Conservation (phyloP, 768 basidiomycete genomes). For the Trametes cubensis region DNA sequence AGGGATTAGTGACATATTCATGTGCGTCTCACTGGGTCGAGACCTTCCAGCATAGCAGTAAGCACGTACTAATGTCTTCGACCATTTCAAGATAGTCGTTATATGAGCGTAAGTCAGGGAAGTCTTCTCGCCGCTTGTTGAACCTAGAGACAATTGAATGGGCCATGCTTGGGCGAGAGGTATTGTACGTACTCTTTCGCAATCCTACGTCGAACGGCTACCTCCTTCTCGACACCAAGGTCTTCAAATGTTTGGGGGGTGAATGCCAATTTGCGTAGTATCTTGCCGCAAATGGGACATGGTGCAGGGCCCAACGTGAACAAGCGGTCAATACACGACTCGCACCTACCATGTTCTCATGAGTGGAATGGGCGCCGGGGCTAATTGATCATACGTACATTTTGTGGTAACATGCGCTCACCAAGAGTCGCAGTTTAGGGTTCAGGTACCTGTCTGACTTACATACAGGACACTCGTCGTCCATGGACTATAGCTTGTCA, state of each 20-base stretch:
- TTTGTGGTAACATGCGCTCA: slow-evolving; percentile 98
- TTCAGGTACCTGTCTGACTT: slow-evolving; percentile 96
- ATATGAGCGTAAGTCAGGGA: slow-evolving; percentile 73
- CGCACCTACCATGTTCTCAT: slow-evolving; percentile 67
- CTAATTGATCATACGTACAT: slow-evolving; percentile 56
- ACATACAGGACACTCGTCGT: slow-evolving; percentile 96
- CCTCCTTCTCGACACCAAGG: slow-evolving; percentile 90
- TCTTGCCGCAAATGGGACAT: slow-evolving; percentile 90
- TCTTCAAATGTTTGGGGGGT: slow-evolving; percentile 95
- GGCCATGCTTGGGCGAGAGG: background rate
- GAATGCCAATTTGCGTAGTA: slow-evolving; percentile 91
- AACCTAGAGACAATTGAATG: slow-evolving; percentile 56
- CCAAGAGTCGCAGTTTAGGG: slow-evolving; percentile 88
- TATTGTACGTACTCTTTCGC: slow-evolving; percentile 74
- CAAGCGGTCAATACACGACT: slow-evolving; percentile 95
- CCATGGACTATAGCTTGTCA: slow-evolving; percentile 61
- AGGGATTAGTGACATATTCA: slow-evolving; percentile 7
- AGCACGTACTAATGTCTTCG: slow-evolving; percentile 78
- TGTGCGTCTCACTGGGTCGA: background rate
- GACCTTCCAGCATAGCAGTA: slow-evolving; percentile 10
- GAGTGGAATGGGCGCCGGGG: no score
- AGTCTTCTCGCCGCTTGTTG: slow-evolving; percentile 93
- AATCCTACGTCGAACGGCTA: slow-evolving; percentile 82
- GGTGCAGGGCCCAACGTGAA: slow-evolving; percentile 96
- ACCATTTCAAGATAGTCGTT: slow-evolving; percentile 97